These are phyloP conservation scores for Coleophoma eucalyptorum DNA, from an alignment of 2,329 filamentous ascomycete genomes.

Conservation along the genomic window DNA sequence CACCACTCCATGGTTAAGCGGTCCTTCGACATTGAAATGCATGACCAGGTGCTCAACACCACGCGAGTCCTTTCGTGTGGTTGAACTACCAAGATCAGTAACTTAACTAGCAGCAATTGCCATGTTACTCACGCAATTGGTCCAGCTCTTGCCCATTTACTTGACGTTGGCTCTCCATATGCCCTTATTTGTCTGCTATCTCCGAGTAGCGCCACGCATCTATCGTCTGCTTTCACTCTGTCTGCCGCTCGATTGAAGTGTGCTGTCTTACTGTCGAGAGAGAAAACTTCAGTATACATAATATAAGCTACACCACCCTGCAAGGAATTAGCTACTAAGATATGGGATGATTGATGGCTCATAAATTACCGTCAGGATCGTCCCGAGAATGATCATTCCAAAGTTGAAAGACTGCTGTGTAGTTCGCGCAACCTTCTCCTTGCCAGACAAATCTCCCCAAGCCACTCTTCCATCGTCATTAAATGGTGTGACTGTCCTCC, in stretches of 20 bases:
- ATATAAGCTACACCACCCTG: constrained; percentile 76
- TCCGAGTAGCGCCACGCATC: constrained; percentile 72
- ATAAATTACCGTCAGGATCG: constrained; percentile 66
- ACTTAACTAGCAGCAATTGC: not conserved
- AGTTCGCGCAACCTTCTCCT: constrained; percentile 78
- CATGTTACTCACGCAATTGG: constrained; percentile 50
- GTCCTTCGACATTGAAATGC: constrained; percentile 84
- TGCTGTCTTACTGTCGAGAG: constrained; percentile 77
- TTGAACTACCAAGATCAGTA: constrained; percentile 48
- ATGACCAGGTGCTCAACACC: constrained; percentile 80
- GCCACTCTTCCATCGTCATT: constrained; percentile 81
- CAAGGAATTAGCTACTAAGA: constrained; percentile 8
- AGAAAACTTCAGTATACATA: constrained; percentile 79
- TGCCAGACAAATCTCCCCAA: constrained; percentile 71
- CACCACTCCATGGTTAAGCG: constrained; percentile 68
- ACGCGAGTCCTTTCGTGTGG: constrained; percentile 63
- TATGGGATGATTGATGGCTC: not conserved
- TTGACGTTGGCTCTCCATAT: constrained; percentile 76
- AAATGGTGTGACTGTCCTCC: constrained; percentile 74
- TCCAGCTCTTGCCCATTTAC: constrained; percentile 71
- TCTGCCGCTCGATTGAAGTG: constrained; percentile 87
- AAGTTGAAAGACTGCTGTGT: constrained; percentile 93
- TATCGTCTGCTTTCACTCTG: constrained; percentile 68
- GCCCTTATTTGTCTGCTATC: constrained; percentile 72
- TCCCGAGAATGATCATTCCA: constrained; percentile 68